phyloP scores from a whole-genome alignment of 202 grass and related monocot genomes.

The Brachypodium distachyon region DNA sequence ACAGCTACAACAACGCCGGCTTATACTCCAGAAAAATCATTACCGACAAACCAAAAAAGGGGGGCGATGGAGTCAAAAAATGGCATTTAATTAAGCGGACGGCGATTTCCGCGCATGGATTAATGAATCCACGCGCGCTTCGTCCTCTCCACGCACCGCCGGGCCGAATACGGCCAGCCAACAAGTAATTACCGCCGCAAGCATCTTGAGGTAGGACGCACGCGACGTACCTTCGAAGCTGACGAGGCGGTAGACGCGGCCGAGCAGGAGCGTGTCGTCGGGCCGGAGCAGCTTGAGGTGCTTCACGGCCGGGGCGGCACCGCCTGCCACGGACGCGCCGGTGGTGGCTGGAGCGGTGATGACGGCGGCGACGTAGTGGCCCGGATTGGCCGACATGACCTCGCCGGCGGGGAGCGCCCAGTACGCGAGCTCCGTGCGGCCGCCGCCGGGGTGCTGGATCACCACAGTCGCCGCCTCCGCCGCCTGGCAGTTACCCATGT shows the following conservation, averaged over 20 bases:
- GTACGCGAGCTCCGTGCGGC: constrained; percentile 50
- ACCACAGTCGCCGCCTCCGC: constrained; percentile 63
- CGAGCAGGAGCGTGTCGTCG: constrained; percentile 77
- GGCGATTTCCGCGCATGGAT: too few species aligned
- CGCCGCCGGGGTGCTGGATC: constrained; percentile 64
- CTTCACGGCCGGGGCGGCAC: constrained; percentile 8
- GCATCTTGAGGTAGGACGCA: not conserved
- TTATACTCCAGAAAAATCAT: not conserved
- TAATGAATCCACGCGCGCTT: too few species aligned
- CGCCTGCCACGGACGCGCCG: not conserved
- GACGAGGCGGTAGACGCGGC: constrained; percentile 83
- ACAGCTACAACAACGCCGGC: not conserved
- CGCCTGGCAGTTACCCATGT: constrained; percentile 95
- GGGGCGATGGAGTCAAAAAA: not conserved
- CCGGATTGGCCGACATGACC: constrained; percentile 75
- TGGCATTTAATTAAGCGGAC: constrained; percentile 9
- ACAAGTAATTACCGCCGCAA: not conserved
- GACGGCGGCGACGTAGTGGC: constrained; percentile 75
- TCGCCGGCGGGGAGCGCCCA: constrained; percentile 44
- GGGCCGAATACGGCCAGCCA: constrained; percentile 1
- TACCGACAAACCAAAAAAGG: not conserved
- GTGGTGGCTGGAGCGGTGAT: constrained; percentile 23
- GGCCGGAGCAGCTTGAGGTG: constrained; percentile 90
- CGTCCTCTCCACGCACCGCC: not conserved
- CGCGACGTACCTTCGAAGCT: constrained; percentile 66